Base-by-base conservation (phyloP, 2,329 filamentous ascomycete species). In the Amauroascus verrucosus region DNA sequence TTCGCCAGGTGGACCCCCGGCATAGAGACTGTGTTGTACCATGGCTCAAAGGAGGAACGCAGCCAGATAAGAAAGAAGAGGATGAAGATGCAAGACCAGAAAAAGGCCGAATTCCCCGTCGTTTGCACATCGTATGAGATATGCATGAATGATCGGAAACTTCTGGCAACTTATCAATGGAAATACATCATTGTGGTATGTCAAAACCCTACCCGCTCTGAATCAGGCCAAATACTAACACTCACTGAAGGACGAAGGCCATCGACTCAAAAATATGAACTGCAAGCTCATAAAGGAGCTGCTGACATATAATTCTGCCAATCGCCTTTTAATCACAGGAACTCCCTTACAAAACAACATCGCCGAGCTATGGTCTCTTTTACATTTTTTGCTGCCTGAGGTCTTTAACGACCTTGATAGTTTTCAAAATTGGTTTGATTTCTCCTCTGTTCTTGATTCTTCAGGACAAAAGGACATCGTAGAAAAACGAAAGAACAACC, bases 81-180 rank as follows among this genome's bases (percentile, higher is more conserved):
- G 37, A 80, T 97, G 62, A 83, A 83, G 65, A 79, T 72, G 48
- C 65, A 79, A 41, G 74, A 88, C 56, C 80, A 91, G 13, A 79
- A 81, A 11, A 78, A 83, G 0, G 72, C 78, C 1, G 79, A 84
- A 44, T 98, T 97, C 57, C 93, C 93, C 0, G 84, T 98, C 0
- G 86, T 97, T 0, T 90, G 90, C 63, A 98, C 93, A 0, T 94
- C 85, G 37, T 97, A 97, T 62, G 93, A 98, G 65, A 96, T 98
- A 65, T 90, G 94, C 51, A 84, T 98, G 70, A 84, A 88, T 61
- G 93, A 98, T 65, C 82, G 87, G 35, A 85, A 88, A 50, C 84
- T 84, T 33, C 72, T 98, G 4, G 82, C 83, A 0, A 84, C 85
- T 54, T 91, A 95, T 54, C 85, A 89, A 33, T 98, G 93, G 93